Conservation (phyloP, 257 asterid genomes). For the Voacanga thouarsii region DNA sequence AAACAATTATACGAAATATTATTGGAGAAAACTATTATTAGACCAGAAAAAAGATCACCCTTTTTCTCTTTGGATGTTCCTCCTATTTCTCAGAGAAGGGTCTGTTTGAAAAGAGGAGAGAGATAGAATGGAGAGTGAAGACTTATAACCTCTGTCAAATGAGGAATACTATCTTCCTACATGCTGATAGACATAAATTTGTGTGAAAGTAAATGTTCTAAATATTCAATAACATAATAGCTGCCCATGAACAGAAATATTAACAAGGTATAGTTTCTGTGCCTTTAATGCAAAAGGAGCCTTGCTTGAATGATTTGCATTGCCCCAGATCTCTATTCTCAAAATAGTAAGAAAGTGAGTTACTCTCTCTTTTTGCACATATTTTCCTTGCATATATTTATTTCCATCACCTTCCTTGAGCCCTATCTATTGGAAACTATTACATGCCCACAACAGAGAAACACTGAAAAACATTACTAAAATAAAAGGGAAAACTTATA, state of each 20-base stretch:
- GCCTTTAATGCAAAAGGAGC: background rate
- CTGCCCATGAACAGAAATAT: background rate
- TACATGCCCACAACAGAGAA: background rate
- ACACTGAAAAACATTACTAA: too few relatives aligned
- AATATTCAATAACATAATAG: background rate
- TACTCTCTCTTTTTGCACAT: background rate
- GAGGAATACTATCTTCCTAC: too few relatives aligned
- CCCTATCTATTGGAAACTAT: background rate
- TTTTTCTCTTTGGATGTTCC: background rate
- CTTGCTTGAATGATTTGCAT: background rate
- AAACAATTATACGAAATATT: background rate
- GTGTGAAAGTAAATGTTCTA: background rate
- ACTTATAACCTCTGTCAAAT: too few relatives aligned
- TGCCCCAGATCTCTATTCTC: too few relatives aligned
- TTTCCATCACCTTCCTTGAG: background rate
- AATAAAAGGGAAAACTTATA: background rate
- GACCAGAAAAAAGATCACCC: background rate
- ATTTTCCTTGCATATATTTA: background rate
- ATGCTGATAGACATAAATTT: background rate
- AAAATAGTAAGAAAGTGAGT: background rate
- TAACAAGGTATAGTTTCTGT: background rate
- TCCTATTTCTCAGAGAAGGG: background rate
- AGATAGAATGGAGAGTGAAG: too few relatives aligned
- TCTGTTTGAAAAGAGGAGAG: too few relatives aligned
- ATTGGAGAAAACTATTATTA: background rate